Percentiles rank a stretch among this genome's conserved stretches.
Conservation (phyloP, 306 rosid species). For the Quercus berberidifolia region DNA sequence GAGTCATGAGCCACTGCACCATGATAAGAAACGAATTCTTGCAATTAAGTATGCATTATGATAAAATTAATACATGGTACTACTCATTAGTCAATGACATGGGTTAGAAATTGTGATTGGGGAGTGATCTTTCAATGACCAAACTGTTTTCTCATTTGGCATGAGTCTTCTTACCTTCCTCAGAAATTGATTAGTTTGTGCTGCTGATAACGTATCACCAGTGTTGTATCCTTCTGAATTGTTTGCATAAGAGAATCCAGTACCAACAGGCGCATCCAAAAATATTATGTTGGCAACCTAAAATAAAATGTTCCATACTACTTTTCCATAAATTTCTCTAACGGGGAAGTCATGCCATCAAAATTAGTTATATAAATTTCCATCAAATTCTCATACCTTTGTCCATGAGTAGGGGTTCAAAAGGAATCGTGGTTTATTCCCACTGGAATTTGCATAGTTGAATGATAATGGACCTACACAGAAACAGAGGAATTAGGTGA, state of each 20-base stretch:
- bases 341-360: not conserved
- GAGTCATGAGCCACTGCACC: conserved; percentile 51
- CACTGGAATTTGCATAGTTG: conserved; percentile 16
- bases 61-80: no score
- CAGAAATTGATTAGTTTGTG: conserved; percentile 30
- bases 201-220: conserved; percentile 21
- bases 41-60: no score
- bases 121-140: no score
- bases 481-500: not conserved
- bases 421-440: conserved; percentile 28
- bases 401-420: conserved; percentile 45
- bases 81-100: no score
- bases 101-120: no score
- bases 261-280: conserved; percentile 45
- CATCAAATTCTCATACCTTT: conserved; percentile 11
- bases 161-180: conserved; percentile 27
- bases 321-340: not conserved
- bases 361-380: not conserved
- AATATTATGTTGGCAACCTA: conserved; percentile 37
- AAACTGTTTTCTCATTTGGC: no score
- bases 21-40: not conserved
- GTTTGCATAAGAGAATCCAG: conserved; percentile 40
- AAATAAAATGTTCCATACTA: not conserved
- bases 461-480: conserved; percentile 40
- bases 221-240: conserved; percentile 12